Base-by-base conservation (phyloP, 495 filamentous ascomycete species). In the Aspergillus bridgeri region DNA sequence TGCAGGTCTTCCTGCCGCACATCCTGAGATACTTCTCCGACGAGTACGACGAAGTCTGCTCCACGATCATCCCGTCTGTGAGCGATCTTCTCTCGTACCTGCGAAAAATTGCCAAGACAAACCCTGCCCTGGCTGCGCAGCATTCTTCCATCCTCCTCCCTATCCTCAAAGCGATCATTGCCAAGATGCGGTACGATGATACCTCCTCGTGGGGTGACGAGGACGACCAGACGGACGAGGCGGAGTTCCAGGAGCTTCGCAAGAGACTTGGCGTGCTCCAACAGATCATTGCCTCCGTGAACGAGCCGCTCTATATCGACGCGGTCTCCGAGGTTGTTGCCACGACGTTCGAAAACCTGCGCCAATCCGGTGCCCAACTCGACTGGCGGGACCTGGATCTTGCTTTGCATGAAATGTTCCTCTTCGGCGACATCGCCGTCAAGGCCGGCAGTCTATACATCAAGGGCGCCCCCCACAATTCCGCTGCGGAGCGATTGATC, bases 11-110 rank as follows among this genome's bases (percentile, higher is more conserved):
- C 69, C 73, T 95, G 47, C 91, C 92, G 2, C 84, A 89, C 51
- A 80, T 98, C 19, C 75, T 99, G 24, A 88, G 92, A 38, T 96
- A 96, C 76, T 95, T 99, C 69, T 89, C 90, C 21, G 95, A 99
- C 67, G 92, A 99, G 72, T 99, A 91, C 65, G 94, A 99, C 71
- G 94, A 99, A 69, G 86, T 98, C 57, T 97, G 93, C 73, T 93
- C 92, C 43, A 93, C 90, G 6, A 89, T 97, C 54, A 95, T 98
- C 60, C 86, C 91, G 17, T 91, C 89, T 45, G 83, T 96, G 42
- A 93, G 88, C 38, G 94, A 99, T 61, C 81, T 97, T 48, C 81
- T 99, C 48, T 88, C 88, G 48, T 89, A 92, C 68, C 82, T 96
- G 53, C 86, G 94, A 13, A 96, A 90, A 69, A 78, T 90, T 13